Conservation (phyloP, 2,329 filamentous ascomycete genomes). For the Cladosporium sp. region DNA sequence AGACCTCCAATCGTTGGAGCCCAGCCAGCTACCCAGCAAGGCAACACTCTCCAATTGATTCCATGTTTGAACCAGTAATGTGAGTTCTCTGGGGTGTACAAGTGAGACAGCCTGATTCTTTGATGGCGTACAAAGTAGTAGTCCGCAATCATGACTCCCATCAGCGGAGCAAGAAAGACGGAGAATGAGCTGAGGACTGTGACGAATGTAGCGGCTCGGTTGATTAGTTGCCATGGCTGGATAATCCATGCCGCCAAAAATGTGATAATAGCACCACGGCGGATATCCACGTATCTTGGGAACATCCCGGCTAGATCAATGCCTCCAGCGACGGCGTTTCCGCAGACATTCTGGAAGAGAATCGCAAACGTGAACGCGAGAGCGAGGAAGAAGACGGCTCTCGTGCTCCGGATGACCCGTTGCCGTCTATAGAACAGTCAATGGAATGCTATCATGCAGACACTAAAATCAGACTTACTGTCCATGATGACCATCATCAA, state of each 20-base stretch:
- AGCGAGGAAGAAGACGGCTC: conserved; percentile 35
- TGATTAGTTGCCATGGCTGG: conserved; percentile 37
- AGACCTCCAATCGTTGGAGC: conserved; percentile 41
- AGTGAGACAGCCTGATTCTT: conserved; percentile 33
- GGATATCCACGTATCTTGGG: too few relatives aligned
- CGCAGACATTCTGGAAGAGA: conserved; percentile 37
- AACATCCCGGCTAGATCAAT: too few relatives aligned
- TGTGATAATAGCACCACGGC: conserved; percentile 22
- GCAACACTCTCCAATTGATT: conserved; percentile 41
- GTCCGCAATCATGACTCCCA: conserved; percentile 37
- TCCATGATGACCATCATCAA: conserved; percentile 45
- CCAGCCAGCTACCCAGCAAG: conserved; percentile 44
- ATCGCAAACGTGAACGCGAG: conserved; percentile 34
- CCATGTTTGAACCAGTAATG: conserved; percentile 44
- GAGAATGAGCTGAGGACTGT: conserved; percentile 41
- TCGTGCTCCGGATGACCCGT: conserved; percentile 36
- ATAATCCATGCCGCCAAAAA: conserved; percentile 34
- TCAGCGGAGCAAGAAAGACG: conserved; percentile 38
- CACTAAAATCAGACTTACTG: not conserved
- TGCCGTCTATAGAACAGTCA: conserved; percentile 26
- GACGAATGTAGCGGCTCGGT: conserved; percentile 34
- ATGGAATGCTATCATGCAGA: not conserved
- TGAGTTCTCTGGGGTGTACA: conserved; percentile 34
- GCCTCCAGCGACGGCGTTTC: too few relatives aligned
- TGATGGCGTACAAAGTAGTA: conserved; percentile 35